Base-by-base conservation (phyloP, 352 stramenopile species). In the Globisporangium megalacanthum region DNA sequence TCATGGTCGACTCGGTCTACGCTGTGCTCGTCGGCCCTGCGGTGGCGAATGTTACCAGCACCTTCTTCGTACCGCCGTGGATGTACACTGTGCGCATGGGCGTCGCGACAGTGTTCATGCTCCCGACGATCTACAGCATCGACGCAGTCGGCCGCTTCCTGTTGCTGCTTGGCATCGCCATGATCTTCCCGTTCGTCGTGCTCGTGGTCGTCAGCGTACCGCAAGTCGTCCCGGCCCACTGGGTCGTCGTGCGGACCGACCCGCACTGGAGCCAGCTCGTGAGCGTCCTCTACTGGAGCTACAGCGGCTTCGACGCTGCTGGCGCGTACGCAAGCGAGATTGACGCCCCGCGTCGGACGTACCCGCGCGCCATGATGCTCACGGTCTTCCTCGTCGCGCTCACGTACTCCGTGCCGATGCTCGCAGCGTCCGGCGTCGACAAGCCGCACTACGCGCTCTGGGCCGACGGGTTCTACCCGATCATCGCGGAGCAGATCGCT, bases 251-350 rank as follows among this genome's bases (percentile, higher is more conserved):
- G n/a, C 73, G 75, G 6, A 58, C 73, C 62, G 75, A 89, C 56
- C 68, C 25, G 25, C 25, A 89, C 33, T 90, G 80, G 80, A 69
- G 68, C 14, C 65, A 80, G 6, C 55, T 93, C 31, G 48, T 93
- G 17, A 88, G 80, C 46, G 58, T 81, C 13, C 60, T 93, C 33
- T 93, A 93, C 66, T 93, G 83, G 83, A 93, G 88, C 51, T 91
- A 91, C 64, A 88, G 75, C 52, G 83, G 83, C 14, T 93, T 93
- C 60, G 80, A 90, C 60, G 72, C 75, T 1, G 79, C 77, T 13
- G 82, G 78, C 22, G 81, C 78, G 6, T 92, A 89, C 49, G 83
- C 82, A 1, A 77, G 82, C 25, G 80, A 90, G 48, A 88, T 94
- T 37, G 65, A 83, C 20, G 77, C 75, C 15, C 84, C 83, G 2